phyloP scores from a whole-genome alignment of 257 asterid genomes.

The Lycium ferocissimum region DNA sequence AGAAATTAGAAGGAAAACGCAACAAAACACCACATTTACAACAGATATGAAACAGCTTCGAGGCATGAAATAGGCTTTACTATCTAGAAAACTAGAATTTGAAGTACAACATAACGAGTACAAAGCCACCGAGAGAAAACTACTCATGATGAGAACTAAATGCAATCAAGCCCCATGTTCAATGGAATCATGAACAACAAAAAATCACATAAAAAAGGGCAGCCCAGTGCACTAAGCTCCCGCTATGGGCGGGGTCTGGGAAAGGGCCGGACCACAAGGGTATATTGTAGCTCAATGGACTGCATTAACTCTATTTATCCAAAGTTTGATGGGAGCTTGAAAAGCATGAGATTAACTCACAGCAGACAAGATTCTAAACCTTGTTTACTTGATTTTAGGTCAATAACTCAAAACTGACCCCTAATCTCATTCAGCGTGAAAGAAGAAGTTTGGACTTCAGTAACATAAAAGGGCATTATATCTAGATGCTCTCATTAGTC shows the following conservation, averaged over 20 bases:
- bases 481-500: neutral
- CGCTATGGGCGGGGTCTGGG: too few relatives aligned
- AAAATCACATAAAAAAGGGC: neutral
- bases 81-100: neutral
- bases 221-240: too few relatives aligned
- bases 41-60: neutral
- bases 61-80: neutral
- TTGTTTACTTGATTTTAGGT: neutral
- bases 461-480: neutral
- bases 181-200: neutral
- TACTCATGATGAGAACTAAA: neutral
- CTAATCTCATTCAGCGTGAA: neutral
- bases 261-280: too few relatives aligned
- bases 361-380: neutral
- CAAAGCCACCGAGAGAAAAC: neutral
- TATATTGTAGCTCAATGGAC: neutral
- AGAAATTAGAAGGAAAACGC: constrained; percentile 24
- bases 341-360: constrained; percentile 9
- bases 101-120: neutral
- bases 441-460: neutral
- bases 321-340: neutral
- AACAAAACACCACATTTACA: neutral
- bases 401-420: neutral
- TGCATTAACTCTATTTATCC: neutral
- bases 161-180: neutral